These are phyloP conservation scores for Panicum miliaceum DNA, from an alignment of 176 grass and related monocot species.

Conservation along the genomic window DNA sequence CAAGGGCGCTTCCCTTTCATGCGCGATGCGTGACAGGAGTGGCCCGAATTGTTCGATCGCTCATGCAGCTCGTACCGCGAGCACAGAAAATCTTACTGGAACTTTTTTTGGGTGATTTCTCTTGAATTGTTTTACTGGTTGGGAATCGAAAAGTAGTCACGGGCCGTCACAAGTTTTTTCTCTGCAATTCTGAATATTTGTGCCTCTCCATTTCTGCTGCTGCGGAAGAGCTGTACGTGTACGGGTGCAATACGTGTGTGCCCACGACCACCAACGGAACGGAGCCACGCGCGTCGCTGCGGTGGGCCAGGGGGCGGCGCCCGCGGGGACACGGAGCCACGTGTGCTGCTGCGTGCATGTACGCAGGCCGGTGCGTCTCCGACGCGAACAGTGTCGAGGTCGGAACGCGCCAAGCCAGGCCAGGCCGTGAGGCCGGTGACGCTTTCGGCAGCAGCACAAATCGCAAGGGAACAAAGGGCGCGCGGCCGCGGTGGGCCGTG, in stretches of 20 bases:
- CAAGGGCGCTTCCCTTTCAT: not conserved
- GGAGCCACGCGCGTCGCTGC: not conserved
- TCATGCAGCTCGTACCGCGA: not conserved
- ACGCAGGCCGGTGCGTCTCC: not conserved
- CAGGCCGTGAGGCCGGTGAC: not conserved
- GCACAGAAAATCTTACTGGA: not conserved
- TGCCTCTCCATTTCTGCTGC: not conserved
- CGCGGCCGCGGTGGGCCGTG: constrained; percentile 11
- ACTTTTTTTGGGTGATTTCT: not conserved
- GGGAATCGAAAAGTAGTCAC: not conserved
- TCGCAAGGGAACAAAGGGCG: not conserved
- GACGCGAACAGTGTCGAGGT: not conserved
- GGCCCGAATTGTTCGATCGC: not conserved
- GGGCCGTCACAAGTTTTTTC: not conserved
- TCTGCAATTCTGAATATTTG: not conserved
- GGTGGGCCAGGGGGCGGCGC: not conserved
- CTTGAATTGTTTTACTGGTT: not conserved
- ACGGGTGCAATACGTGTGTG: not conserved
- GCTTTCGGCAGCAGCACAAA: constrained; percentile 35
- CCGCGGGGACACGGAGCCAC: not conserved
- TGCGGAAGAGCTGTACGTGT: not conserved
- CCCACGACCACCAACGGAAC: not conserved
- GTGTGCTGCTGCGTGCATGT: constrained; percentile 1
- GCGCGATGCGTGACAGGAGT: not conserved
- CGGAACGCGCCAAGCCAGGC: constrained; percentile 9